Base-by-base conservation (phyloP, 495 filamentous ascomycete genomes). In the Rhypophila decipiens region DNA sequence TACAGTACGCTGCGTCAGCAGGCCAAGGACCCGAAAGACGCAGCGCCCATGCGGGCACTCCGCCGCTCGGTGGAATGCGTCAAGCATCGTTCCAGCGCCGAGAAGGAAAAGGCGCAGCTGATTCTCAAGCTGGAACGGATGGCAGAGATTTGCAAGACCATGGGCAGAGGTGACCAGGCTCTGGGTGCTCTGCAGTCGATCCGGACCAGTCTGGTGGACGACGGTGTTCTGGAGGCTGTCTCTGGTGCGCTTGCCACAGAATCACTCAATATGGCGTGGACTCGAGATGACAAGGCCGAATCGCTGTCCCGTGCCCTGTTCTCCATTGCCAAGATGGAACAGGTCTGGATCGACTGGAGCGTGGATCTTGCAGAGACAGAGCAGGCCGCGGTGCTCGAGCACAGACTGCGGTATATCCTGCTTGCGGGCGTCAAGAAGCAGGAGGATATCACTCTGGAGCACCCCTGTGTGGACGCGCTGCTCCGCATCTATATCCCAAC, bases 41-140 rank as follows among this genome's bases (percentile, higher is more conserved):
- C 53, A 4, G 53, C 64, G 3, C 63, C 70, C 5, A 53, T 80
- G 15, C 62, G 69, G 12, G 67, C 71, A n/a, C 58, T 80, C 22
- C 68, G 74, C 23, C 65, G 69, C 45, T 75, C 74, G 3, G 62
- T 78, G 44, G 74, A 78, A 21, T 68, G 64, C 39, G 57, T 78
- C 13, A 73, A 68, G 52, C 42, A 61, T 40, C 62, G 72, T 12
- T 53, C 73, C 9, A 52, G 56, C 43, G 53, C 51, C 0, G 75
- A 78, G 40, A 72, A 69, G 57, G 62, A 66, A 45, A 71, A 65
- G 47, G 65, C 65, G 24, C 68, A 67, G 52, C 57, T 69, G n/a
- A 66, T 59, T 2, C 51, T 61, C 7, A 80, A 78, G 51, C 64
- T 78, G 51, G 76, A 80, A 46, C 57, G 65, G 22, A 65, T 76